phyloP scores from a whole-genome alignment of 257 asterid genomes.

The Anisodus acutangulus region DNA sequence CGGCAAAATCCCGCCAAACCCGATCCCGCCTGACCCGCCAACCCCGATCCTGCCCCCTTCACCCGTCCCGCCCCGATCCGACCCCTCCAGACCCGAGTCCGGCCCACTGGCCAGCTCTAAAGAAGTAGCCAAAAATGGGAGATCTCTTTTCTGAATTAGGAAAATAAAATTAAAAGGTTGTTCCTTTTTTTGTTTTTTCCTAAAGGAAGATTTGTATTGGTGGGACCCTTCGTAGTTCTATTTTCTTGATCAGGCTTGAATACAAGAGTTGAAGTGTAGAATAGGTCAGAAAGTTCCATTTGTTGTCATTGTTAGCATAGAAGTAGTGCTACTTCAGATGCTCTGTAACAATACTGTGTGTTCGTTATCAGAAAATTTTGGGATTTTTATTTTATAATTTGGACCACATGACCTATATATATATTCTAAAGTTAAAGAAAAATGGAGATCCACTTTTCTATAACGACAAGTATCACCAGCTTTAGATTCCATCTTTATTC shows the following conservation, averaged over 20 bases:
- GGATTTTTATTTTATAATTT: too few relatives aligned
- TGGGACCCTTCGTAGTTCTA: background rate
- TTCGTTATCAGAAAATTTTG: too few relatives aligned
- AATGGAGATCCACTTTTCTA: background rate
- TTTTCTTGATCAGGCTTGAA: background rate
- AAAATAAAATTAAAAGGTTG: background rate
- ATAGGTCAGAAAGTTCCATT: constrained; percentile 1
- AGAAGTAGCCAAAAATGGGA: background rate
- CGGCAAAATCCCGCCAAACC: too few relatives aligned
- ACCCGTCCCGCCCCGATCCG: too few relatives aligned
- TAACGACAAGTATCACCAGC: background rate
- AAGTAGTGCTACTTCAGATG: background rate
- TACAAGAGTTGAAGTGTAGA: background rate
- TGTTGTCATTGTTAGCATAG: background rate
- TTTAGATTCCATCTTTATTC: background rate
- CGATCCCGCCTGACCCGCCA: too few relatives aligned
- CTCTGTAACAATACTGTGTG: background rate
- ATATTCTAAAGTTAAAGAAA: background rate
- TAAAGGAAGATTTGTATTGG: too few relatives aligned
- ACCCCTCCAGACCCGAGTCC: too few relatives aligned
- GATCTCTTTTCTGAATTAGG: background rate
- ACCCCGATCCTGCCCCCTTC: too few relatives aligned
- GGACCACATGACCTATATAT: background rate
- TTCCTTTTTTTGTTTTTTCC: too few relatives aligned
- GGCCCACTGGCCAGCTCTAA: too few relatives aligned